phyloP scores from a whole-genome alignment of 345 rosid genomes.

The Salix exigua region DNA sequence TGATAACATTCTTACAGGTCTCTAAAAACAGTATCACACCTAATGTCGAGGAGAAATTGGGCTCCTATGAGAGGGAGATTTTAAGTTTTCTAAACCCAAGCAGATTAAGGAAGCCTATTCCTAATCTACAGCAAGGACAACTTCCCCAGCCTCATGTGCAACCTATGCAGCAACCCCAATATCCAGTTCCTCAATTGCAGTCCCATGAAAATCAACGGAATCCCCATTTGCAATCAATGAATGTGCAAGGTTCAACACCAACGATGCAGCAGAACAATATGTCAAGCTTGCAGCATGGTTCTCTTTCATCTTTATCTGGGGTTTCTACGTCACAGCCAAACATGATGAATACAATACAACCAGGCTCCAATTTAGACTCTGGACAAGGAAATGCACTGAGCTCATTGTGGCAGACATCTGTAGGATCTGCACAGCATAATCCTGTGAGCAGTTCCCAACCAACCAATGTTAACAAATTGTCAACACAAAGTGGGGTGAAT shows the following conservation, averaged over 20 bases:
- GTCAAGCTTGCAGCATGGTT: conserved; percentile 58
- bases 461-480: conserved; percentile 45
- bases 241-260: too few relatives aligned
- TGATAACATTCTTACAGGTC: too few relatives aligned
- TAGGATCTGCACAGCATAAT: conserved; percentile 69
- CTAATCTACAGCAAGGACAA: conserved; percentile 59
- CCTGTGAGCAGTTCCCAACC: conserved; percentile 52
- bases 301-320: conserved; percentile 61
- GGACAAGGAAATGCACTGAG: conserved; percentile 63
- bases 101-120: conserved; percentile 51
- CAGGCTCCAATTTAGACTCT: conserved; percentile 54
- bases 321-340: conserved; percentile 58
- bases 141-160: conserved; percentile 61
- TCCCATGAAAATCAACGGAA: too few relatives aligned
- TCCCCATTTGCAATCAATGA: too few relatives aligned
- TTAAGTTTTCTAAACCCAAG: conserved; percentile 13
- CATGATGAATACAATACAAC: conserved; percentile 60
- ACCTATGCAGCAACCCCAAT: conserved; percentile 48
- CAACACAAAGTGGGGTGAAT: conserved; percentile 62
- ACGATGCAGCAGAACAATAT: too few relatives aligned
- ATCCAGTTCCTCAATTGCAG: conserved; percentile 25
- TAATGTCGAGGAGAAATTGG: too few relatives aligned
- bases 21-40: too few relatives aligned
- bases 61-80: too few relatives aligned
- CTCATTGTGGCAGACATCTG: conserved; percentile 53